Base-by-base conservation (phyloP, 345 rosid genomes). In the Camelina hispida region DNA sequence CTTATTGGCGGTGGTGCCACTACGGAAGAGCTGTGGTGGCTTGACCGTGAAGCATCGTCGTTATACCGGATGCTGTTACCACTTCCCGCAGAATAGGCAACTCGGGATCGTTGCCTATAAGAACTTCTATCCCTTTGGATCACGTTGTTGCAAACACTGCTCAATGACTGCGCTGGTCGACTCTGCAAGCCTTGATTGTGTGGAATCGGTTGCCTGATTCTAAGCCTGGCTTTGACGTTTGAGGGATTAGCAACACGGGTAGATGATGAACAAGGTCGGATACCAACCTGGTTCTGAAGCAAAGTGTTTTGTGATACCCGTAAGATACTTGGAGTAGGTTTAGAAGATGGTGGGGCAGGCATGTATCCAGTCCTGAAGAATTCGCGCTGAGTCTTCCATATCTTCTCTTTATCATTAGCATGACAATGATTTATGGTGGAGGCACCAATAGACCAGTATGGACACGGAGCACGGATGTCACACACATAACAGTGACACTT, bases 401-500 rank as follows among this genome's bases (percentile, higher is more conserved):
- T 66, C 62, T 81, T 85, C 22, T 75, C 85, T 78, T 86, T 84
- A 66, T 94, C 86, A 23, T 87, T 90, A 66, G 98, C 98, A 80
- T 91, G 89, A 71, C 98, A 94, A 79, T 94, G 98, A 74, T 86
- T 86, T 35, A 40, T 13, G 51, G 5, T 68, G 22, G 72, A 79
- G 55, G 32, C 20, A 38, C 93, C 89, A 5, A 60, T 40, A 65
- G 81, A 86, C 98, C 98, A 93, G 60, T 67, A 73, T 1, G 43
- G 22, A 81, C 97, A 93, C 43, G 96, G 98, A 13, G 93, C 97
- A 61, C 51, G 83, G n/a, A 81, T 77, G 80, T 93, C 98, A 8
- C 97, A 93, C 37, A 93, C 97, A 64, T 87, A 93, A 68, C 96
- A 91, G 70, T 93, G 93, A 73, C 97, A 93, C 96, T 93, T 87